Conservation (phyloP, 2,329 filamentous ascomycete species). For the Xenoacremonium recifei region DNA sequence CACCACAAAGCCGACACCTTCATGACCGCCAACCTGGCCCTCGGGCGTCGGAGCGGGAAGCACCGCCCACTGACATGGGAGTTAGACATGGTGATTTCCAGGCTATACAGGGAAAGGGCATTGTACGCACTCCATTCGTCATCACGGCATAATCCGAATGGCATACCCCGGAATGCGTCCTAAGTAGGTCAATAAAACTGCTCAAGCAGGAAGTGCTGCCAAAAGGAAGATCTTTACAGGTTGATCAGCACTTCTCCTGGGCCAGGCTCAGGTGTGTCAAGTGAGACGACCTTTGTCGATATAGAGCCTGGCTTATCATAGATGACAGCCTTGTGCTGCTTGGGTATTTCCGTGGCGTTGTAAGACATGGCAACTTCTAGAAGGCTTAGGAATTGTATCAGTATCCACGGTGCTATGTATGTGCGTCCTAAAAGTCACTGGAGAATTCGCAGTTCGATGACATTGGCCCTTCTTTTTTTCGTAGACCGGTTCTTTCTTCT, state of each 20-base stretch:
- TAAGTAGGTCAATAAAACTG: not conserved
- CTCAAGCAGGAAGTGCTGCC: not conserved
- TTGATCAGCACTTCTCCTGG: not conserved
- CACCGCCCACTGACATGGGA: no score
- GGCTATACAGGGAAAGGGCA: no score
- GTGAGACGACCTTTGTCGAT: not conserved
- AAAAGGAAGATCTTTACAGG: not conserved
- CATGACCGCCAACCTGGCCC: not conserved
- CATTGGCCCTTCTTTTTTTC: no score
- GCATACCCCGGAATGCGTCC: not conserved
- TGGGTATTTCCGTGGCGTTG: no score
- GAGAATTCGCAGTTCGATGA: no score
- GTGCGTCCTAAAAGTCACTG: no score
- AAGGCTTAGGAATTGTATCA: no score
- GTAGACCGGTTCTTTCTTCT: no score
- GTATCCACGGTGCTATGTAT: no score
- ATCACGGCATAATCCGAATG: not conserved
- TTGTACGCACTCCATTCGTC: not conserved
- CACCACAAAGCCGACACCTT: not conserved
- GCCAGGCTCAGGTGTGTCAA: not conserved
- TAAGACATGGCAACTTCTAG: no score
- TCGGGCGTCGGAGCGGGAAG: not conserved
- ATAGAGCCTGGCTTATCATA: not conserved
- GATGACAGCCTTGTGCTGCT: not conserved
- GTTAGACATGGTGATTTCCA: no score